Evolutionary conservation across 306 rosid species (phyloP).

Genomic region (Chamaecrista fasciculata): DNA sequence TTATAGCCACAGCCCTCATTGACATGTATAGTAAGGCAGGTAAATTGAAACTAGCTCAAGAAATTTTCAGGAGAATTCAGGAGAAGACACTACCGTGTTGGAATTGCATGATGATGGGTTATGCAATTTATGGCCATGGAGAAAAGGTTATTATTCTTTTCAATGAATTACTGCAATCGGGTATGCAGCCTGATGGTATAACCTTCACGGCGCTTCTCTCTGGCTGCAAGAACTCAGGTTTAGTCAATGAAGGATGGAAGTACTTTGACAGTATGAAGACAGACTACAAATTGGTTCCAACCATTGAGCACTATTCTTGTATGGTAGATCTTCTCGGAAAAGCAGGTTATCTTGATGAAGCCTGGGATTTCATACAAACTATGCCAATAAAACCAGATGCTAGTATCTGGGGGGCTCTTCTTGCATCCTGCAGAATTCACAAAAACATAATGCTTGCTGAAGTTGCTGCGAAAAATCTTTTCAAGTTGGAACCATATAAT

Average conservation of each 20-base stretch:
- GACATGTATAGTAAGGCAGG: conserved; percentile 69
- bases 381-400: conserved; percentile 63
- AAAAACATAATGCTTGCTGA: conserved; percentile 51
- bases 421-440: conserved; percentile 50
- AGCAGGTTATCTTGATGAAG: conserved; percentile 72
- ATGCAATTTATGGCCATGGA: conserved; percentile 55
- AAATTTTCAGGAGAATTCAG: conserved; percentile 49
- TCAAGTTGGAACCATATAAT: conserved; percentile 61
- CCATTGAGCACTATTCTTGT: conserved; percentile 75
- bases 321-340: conserved; percentile 79
- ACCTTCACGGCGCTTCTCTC: conserved; percentile 68
- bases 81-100: conserved; percentile 64
- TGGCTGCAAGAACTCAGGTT: conserved; percentile 70
- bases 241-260: conserved; percentile 69
- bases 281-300: conserved; percentile 49
- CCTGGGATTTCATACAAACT: conserved; percentile 54
- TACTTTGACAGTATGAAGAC: conserved; percentile 58
- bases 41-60: conserved; percentile 39
- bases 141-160: conserved; percentile 55
- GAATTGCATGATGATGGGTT: conserved; percentile 82
- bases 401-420: conserved; percentile 70
- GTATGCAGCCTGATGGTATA: conserved; percentile 56
- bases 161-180: conserved; percentile 34
- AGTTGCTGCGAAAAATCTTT: conserved; percentile 54
- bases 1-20: conserved; percentile 55